These are phyloP conservation scores for Lachnellula cervina DNA, from an alignment of 2,329 filamentous ascomycete genomes.

Conservation along the genomic window DNA sequence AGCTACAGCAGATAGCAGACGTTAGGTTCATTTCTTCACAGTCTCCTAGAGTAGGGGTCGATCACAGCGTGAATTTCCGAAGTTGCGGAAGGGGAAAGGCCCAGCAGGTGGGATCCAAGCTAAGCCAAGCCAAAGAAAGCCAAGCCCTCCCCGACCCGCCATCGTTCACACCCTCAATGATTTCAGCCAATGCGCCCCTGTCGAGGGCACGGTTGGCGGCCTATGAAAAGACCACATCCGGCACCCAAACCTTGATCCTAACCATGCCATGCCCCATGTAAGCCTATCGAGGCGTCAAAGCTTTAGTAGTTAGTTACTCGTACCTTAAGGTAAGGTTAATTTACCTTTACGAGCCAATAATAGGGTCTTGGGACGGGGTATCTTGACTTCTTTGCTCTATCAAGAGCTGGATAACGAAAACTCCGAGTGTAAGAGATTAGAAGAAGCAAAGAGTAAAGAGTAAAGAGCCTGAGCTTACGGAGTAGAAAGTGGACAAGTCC, in stretches of 20 bases:
- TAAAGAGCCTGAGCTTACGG: too few relatives aligned
- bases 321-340: too few relatives aligned
- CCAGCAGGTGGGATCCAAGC: slow-evolving; percentile 4
- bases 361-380: neutral
- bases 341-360: too few relatives aligned
- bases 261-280: neutral
- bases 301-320: slow-evolving; percentile 2
- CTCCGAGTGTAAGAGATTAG: too few relatives aligned
- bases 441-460: neutral
- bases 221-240: slow-evolving; percentile 17
- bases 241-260: slow-evolving; percentile 11
- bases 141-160: neutral
- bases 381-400: neutral
- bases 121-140: neutral
- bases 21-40: too few relatives aligned
- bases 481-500: neutral
- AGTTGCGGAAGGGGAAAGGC: neutral
- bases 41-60: too few relatives aligned
- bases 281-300: neutral
- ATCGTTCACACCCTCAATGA: slow-evolving; percentile 3
- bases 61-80: too few relatives aligned
- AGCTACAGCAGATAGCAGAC: too few relatives aligned
- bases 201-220: slow-evolving; percentile 13
- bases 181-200: slow-evolving; percentile 10
- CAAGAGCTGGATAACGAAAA: too few relatives aligned